A percentile compares a stretch with the other conserved stretches of the same genome.
Evolutionary conservation across 768 basidiomycete genomes (phyloP).

Genomic region (Kwoniella botswanensis): DNA sequence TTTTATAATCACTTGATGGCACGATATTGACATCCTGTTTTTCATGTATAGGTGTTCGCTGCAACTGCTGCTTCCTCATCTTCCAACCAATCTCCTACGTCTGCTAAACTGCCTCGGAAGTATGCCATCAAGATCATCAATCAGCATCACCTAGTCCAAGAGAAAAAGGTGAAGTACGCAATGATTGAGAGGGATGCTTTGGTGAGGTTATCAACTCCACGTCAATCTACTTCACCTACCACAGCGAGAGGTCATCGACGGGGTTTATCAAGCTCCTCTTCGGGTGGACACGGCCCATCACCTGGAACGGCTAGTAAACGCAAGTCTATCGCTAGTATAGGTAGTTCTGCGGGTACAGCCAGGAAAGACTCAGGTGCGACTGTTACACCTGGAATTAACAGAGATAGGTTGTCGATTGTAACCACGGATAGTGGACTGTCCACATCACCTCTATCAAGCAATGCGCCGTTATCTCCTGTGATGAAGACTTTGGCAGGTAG

Average conservation of each 20-base stretch:
- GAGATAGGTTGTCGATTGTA: slow-evolving; percentile 29
- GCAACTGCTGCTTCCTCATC: slow-evolving; percentile 28
- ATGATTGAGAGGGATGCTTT: slow-evolving; percentile 58
- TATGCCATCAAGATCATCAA: slow-evolving; percentile 60
- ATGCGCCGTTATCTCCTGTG: slow-evolving; percentile 30
- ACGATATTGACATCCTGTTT: neutral
- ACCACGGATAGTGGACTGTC: slow-evolving; percentile 33
- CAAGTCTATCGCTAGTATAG: slow-evolving; percentile 23
- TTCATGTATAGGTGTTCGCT: slow-evolving; percentile 32
- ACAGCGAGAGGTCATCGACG: slow-evolving; percentile 32
- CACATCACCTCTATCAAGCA: slow-evolving; percentile 15
- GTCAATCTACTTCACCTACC: slow-evolving; percentile 18
- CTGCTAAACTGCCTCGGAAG: slow-evolving; percentile 31
- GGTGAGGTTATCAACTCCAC: slow-evolving; percentile 50
- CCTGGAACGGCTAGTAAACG: slow-evolving; percentile 21
- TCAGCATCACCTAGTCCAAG: slow-evolving; percentile 57
- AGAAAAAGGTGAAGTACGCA: slow-evolving; percentile 59
- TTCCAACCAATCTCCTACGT: slow-evolving; percentile 39
- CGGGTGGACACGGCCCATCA: slow-evolving; percentile 13
- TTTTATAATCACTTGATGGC: too few species aligned
- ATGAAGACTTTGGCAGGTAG: slow-evolving; percentile 23
- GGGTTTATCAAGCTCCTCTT: slow-evolving; percentile 42
- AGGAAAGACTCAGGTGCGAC: slow-evolving; percentile 21
- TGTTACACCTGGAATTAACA: neutral
- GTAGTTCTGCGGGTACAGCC: slow-evolving; percentile 8